Percentiles rank a stretch among this genome's conserved stretches.
These are phyloP conservation scores for Lactarius hengduanensis DNA, from an alignment of 768 basidiomycete genomes.

Conservation along the genomic window DNA sequence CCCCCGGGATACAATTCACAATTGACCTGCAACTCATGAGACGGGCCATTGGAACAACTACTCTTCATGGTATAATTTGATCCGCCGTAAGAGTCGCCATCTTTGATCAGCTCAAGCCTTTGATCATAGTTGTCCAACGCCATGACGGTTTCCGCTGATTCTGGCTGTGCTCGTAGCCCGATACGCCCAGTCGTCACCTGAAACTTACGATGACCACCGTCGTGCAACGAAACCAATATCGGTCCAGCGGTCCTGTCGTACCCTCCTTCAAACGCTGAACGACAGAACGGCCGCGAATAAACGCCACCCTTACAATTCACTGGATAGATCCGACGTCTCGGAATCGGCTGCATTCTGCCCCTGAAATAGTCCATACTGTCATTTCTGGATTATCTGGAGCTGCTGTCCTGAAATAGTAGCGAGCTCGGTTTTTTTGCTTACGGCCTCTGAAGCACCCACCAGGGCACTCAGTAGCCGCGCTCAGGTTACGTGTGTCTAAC, in stretches of 20 bases:
- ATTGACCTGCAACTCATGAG: neutral
- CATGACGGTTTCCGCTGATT: neutral
- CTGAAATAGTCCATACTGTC: constrained; percentile 1
- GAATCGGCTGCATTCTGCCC: constrained; percentile 6
- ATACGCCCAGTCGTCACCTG: neutral
- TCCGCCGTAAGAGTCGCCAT: neutral
- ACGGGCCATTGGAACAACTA: neutral
- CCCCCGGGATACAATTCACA: constrained; percentile 3
- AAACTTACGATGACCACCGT: neutral
- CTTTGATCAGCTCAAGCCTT: constrained; percentile 9
- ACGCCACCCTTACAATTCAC: neutral
- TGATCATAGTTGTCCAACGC: constrained; percentile 1
- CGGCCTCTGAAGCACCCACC: constrained; percentile 1
- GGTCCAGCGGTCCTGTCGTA: neutral
- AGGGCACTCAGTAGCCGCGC: neutral
- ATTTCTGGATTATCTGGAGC: neutral
- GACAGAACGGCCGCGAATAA: constrained; percentile 4
- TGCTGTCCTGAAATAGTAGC: neutral
- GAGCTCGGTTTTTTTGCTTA: neutral
- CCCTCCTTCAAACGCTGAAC: neutral
- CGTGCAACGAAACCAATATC: neutral
- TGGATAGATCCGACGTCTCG: constrained; percentile 11
- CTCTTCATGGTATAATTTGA: constrained; percentile 15
- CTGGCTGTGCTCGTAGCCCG: neutral
- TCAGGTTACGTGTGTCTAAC: neutral